A percentile compares a stretch with the other conserved stretches of the same genome.
phyloP scores from a whole-genome alignment of 805 yeast genomes.

The Tetrapisispora nanseiensis region DNA sequence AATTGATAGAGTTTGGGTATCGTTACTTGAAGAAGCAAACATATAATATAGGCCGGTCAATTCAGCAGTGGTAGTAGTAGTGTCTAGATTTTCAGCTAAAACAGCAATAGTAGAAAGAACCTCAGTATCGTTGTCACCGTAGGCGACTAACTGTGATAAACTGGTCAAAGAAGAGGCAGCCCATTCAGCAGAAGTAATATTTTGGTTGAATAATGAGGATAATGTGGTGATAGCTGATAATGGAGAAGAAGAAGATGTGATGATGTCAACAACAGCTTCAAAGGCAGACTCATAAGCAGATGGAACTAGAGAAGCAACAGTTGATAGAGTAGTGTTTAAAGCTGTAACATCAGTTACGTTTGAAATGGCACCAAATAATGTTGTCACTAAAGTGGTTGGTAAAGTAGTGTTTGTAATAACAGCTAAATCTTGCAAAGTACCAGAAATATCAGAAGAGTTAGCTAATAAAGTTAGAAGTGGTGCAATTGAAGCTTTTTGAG shows the following conservation, averaged over 20 bases:
- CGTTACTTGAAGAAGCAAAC: slow-evolving; percentile 15
- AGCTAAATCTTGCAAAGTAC: slow-evolving; percentile 15
- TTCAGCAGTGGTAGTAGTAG: slow-evolving; percentile 18
- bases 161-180: slow-evolving; percentile 18
- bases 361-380: slow-evolving; percentile 12
- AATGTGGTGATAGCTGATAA: slow-evolving; percentile 13
- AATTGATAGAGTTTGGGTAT: slow-evolving; percentile 12
- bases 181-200: slow-evolving; percentile 15
- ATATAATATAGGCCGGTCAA: slow-evolving; percentile 17
- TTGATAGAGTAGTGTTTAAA: slow-evolving; percentile 9
- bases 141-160: slow-evolving; percentile 11
- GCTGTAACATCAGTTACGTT: slow-evolving; percentile 4
- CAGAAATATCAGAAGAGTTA: slow-evolving; percentile 16
- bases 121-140: slow-evolving; percentile 13
- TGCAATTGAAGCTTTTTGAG: slow-evolving; percentile 15
- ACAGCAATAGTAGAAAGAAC: slow-evolving; percentile 14
- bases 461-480: slow-evolving; percentile 22
- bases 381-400: slow-evolving; percentile 10
- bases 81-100: slow-evolving; percentile 13
- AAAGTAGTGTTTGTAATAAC: slow-evolving; percentile 17
- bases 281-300: slow-evolving; percentile 9
- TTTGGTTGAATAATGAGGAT: slow-evolving; percentile 11
- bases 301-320: slow-evolving; percentile 10
- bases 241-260: slow-evolving; percentile 11
- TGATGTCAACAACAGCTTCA: slow-evolving; percentile 12